These are phyloP conservation scores for Capniomyces stellatus DNA, from an alignment of 371 early-diverging fungal species.

Conservation along the genomic window DNA sequence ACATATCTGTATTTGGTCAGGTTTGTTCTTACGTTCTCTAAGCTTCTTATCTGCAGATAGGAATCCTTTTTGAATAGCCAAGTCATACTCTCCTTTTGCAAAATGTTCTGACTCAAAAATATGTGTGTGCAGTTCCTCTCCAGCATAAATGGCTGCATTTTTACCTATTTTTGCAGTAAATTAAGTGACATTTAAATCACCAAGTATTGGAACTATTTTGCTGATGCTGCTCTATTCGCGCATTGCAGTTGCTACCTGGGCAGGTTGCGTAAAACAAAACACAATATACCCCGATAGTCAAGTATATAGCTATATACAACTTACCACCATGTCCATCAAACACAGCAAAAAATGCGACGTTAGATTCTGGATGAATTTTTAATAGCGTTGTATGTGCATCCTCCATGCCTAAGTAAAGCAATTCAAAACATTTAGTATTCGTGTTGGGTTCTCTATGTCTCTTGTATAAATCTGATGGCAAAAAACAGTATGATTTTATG, in stretches of 20 bases:
- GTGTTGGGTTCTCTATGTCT: too few relatives aligned
- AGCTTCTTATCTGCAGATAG: conserved; percentile 63
- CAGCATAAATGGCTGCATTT: conserved; percentile 63
- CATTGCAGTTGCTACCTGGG: too few relatives aligned
- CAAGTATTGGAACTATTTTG: too few relatives aligned
- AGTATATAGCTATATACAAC: conserved; percentile 12
- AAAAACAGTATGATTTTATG: too few relatives aligned
- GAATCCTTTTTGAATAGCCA: conserved; percentile 61
- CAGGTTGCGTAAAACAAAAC: too few relatives aligned
- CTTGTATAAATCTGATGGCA: too few relatives aligned
- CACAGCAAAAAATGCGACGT: conserved; percentile 67
- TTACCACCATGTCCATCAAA: conserved; percentile 93
- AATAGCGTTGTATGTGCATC: conserved; percentile 84
- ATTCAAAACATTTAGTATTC: too few relatives aligned
- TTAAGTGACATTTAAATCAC: too few relatives aligned
- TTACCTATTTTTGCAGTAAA: conserved; percentile 1
- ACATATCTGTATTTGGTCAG: background rate
- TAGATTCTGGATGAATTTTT: conserved; percentile 30
- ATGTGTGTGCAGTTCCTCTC: conserved; percentile 44
- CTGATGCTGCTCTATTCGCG: too few relatives aligned
- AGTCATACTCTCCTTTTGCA: conserved; percentile 34
- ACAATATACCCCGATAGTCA: too few relatives aligned
- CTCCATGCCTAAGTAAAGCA: conserved; percentile 61
- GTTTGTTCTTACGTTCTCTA: conserved; percentile 13
- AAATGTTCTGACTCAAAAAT: conserved; percentile 47